These are phyloP conservation scores for Phytophthora melonis DNA, from an alignment of 352 stramenopile genomes.

Conservation along the genomic window DNA sequence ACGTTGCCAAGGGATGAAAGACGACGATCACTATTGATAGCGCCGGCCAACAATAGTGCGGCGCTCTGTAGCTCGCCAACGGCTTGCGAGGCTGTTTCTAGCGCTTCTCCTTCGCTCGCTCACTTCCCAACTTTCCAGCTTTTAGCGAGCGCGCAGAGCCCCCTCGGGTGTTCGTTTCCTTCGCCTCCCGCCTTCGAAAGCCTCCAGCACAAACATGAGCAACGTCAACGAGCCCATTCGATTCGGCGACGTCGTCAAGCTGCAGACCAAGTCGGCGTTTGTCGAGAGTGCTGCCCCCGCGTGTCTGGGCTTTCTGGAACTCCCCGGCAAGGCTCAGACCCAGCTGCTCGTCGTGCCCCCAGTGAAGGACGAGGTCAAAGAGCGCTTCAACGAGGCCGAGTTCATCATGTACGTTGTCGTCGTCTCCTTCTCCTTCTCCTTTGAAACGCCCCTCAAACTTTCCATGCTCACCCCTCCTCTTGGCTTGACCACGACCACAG, in stretches of 20 bases:
- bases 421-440: background rate
- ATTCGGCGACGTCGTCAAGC: conserved; percentile 67
- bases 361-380: conserved; percentile 49
- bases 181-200: conserved; percentile 2
- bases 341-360: conserved; percentile 66
- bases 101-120: conserved; percentile 1
- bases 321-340: conserved; percentile 47
- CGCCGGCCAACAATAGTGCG: conserved; percentile 23
- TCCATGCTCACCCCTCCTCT: no score
- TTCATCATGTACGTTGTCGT: conserved; percentile 71
- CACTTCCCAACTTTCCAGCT: conserved; percentile 45
- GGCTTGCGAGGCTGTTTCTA: conserved; percentile 10
- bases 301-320: conserved; percentile 61
- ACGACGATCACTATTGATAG: conserved; percentile 37
- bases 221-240: conserved; percentile 40
- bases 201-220: conserved; percentile 33
- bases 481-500: conserved; percentile 21
- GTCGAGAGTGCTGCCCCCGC: conserved; percentile 23
- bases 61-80: conserved; percentile 16
- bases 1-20: background rate
- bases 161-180: background rate
- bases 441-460: no score
- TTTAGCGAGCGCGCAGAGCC: conserved; percentile 19
- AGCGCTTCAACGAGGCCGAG: conserved; percentile 60
- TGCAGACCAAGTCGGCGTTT: conserved; percentile 50